phyloP scores from a whole-genome alignment of 495 filamentous ascomycete genomes.

The Bryoglossum gracile region DNA sequence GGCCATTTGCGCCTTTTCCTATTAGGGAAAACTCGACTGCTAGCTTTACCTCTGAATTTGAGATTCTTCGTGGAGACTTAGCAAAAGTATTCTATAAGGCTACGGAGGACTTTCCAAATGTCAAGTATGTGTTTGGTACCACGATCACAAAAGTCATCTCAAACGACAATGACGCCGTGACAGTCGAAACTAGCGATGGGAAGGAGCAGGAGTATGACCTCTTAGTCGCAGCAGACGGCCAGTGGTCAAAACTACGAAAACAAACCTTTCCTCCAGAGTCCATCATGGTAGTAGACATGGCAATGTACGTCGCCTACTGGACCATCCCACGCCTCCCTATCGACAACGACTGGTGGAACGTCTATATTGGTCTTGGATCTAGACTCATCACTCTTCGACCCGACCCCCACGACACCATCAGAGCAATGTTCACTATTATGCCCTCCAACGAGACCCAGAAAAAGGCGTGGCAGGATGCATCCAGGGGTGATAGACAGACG shows the following conservation, averaged over 20 bases:
- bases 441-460: slow-evolving; percentile 33
- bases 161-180: slow-evolving; percentile 27
- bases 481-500: slow-evolving; percentile 28
- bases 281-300: too few relatives aligned
- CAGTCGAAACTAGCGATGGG: slow-evolving; percentile 33
- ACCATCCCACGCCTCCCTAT: slow-evolving; percentile 34
- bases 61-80: slow-evolving; percentile 48
- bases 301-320: slow-evolving; percentile 11
- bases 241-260: too few relatives aligned
- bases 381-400: slow-evolving; percentile 34
- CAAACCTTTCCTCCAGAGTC: too few relatives aligned
- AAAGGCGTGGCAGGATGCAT: slow-evolving; percentile 28
- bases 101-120: slow-evolving; percentile 30
- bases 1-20: slow-evolving; percentile 32
- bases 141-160: slow-evolving; percentile 27
- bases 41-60: slow-evolving; percentile 45
- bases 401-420: too few relatives aligned
- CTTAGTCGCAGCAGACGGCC: slow-evolving; percentile 44
- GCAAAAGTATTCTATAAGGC: slow-evolving; percentile 38
- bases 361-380: slow-evolving; percentile 27
- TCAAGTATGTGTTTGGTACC: slow-evolving; percentile 37
- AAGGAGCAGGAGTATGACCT: slow-evolving; percentile 39
- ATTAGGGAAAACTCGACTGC: slow-evolving; percentile 26
- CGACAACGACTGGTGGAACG: slow-evolving; percentile 22
- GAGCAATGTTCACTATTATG: slow-evolving; percentile 33